These are phyloP conservation scores for Barnettozyma californica DNA, from an alignment of 805 yeast species.

Conservation along the genomic window DNA sequence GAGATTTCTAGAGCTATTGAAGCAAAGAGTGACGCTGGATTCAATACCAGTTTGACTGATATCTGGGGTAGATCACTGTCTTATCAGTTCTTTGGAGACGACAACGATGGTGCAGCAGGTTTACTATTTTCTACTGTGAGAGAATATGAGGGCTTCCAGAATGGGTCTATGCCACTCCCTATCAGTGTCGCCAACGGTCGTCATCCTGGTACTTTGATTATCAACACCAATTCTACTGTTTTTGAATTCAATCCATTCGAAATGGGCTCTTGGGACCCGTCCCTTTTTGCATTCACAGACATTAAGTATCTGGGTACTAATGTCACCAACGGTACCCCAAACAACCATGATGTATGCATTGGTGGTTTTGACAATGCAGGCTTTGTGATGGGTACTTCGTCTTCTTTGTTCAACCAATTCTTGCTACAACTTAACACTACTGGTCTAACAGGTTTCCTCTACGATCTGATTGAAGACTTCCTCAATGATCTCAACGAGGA, in stretches of 20 bases:
- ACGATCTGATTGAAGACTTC: constrained; percentile 38
- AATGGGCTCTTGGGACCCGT: constrained; percentile 88
- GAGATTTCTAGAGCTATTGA: constrained; percentile 49
- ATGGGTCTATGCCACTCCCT: constrained; percentile 68
- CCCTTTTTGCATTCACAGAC: constrained; percentile 58
- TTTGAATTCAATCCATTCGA: constrained; percentile 61
- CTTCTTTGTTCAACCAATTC: constrained; percentile 70
- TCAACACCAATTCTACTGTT: constrained; percentile 62
- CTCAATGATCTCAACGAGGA: constrained; percentile 41
- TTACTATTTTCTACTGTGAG: constrained; percentile 52
- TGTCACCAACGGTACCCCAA: constrained; percentile 54
- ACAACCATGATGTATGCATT: constrained; percentile 40
- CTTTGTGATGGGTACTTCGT: constrained; percentile 76
- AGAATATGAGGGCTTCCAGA: constrained; percentile 52
- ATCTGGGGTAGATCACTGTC: constrained; percentile 76
- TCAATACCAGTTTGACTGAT: constrained; percentile 58
- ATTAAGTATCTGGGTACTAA: constrained; percentile 66
- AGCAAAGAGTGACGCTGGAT: constrained; percentile 58
- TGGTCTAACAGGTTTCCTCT: constrained; percentile 40
- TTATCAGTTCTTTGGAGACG: constrained; percentile 62
- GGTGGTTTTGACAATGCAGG: constrained; percentile 80
- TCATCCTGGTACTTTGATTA: constrained; percentile 49
- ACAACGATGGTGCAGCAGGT: constrained; percentile 58
- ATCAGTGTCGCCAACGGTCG: constrained; percentile 61
- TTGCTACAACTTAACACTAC: constrained; percentile 52